These are phyloP conservation scores for Saturnispora sekii DNA, from an alignment of 805 yeast species.

Conservation along the genomic window DNA sequence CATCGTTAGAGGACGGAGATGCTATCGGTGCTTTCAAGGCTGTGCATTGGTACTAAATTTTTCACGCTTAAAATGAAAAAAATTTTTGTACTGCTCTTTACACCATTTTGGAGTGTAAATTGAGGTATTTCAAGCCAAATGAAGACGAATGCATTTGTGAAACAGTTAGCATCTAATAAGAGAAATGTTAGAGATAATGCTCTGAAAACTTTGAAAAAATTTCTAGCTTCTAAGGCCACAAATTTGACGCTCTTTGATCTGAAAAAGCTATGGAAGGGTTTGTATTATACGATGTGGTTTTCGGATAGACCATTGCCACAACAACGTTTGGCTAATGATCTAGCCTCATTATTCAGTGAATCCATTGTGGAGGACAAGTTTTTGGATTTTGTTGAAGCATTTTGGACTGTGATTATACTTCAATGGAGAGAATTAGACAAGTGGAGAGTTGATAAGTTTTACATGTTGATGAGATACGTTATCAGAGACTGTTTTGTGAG, in stretches of 20 bases:
- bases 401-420: constrained; percentile 66
- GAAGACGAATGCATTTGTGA: constrained; percentile 50
- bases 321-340: constrained; percentile 64
- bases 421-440: constrained; percentile 86
- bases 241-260: constrained; percentile 44
- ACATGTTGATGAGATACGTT: constrained; percentile 70
- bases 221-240: constrained; percentile 36
- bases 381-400: constrained; percentile 52
- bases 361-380: constrained; percentile 35
- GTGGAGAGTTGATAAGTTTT: constrained; percentile 80
- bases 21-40: constrained; percentile 1
- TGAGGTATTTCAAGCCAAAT: constrained; percentile 7
- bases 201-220: constrained; percentile 50
- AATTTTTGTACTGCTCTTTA: background rate
- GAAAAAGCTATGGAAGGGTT: constrained; percentile 92
- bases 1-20: background rate
- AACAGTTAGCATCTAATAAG: constrained; percentile 76
- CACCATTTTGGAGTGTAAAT: too few relatives aligned
- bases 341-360: constrained; percentile 47
- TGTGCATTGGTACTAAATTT: background rate
- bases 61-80: background rate
- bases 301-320: constrained; percentile 91
- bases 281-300: constrained; percentile 93
- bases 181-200: constrained; percentile 69
- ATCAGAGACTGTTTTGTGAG: constrained; percentile 54